These are phyloP conservation scores for Bimuria novae-zelandiae DNA, from an alignment of 2,329 filamentous ascomycete species.

Conservation along the genomic window DNA sequence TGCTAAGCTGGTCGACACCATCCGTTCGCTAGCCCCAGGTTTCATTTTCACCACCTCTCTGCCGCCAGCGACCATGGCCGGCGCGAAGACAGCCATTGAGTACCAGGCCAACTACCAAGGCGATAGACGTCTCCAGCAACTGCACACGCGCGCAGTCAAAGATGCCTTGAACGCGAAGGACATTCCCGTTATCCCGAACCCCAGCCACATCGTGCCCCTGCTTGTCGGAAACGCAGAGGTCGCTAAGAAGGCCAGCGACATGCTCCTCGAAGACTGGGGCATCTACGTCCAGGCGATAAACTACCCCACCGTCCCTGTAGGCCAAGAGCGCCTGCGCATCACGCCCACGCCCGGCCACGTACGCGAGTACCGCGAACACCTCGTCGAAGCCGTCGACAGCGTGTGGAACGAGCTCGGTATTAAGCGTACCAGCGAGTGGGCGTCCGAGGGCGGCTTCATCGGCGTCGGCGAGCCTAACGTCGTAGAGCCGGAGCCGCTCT, in stretches of 20 bases:
- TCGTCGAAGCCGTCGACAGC: slow-evolving; percentile 80
- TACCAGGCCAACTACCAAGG: slow-evolving; percentile 86
- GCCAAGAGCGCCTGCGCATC: slow-evolving; percentile 95
- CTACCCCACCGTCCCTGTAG: slow-evolving; percentile 95
- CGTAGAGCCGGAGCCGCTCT: slow-evolving; percentile 71
- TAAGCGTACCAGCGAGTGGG: slow-evolving; percentile 93
- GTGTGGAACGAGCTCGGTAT: slow-evolving; percentile 89
- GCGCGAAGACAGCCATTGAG: slow-evolving; percentile 87
- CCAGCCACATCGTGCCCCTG: slow-evolving; percentile 92
- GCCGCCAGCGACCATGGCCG: slow-evolving; percentile 95
- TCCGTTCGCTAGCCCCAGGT: slow-evolving; percentile 91
- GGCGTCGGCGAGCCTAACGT: slow-evolving; percentile 79
- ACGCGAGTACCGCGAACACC: slow-evolving; percentile 81
- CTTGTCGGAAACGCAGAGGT: slow-evolving; percentile 92
- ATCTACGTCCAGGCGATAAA: slow-evolving; percentile 99
- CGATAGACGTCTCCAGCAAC: slow-evolving; percentile 89
- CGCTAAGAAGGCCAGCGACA: slow-evolving; percentile 88
- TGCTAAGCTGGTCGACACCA: slow-evolving; percentile 82
- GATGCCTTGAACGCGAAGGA: slow-evolving; percentile 75
- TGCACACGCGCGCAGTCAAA: slow-evolving; percentile 95
- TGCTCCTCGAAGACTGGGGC: slow-evolving; percentile 84
- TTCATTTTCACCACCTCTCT: slow-evolving; percentile 99
- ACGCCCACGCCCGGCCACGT: slow-evolving; percentile 94
- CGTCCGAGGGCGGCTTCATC: slow-evolving; percentile 87
- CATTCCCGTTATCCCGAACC: slow-evolving; percentile 97